Base-by-base conservation (phyloP, 2,329 filamentous ascomycete species). In the Fusarium pilosicola region DNA sequence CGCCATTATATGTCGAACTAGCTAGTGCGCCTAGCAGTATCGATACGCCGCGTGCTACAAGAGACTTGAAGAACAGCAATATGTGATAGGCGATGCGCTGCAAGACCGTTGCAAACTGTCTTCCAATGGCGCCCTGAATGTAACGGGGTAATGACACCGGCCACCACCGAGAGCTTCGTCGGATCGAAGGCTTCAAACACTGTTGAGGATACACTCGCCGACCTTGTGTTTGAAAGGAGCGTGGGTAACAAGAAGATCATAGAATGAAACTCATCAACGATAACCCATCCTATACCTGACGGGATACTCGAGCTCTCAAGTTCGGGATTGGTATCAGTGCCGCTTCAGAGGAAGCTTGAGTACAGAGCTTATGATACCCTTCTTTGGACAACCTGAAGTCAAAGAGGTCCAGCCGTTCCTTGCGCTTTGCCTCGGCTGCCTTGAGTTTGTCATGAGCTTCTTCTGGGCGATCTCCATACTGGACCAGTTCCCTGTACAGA, bases 301-400 rank as follows among this genome's bases (percentile, higher is more conserved):
- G 14, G 14, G 7, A 34, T 34, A 34, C 14, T 34, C 6, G 32
- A 34, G 14, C 0, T 34, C 32, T 34, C 32, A 34, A 0, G 32
- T 34, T 15, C 14, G 32, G 15, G 9, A 34, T 24, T 51, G 11
- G 28, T 52, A 12, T 11, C 46, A 17, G n/a, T 36, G 8, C 48
- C 22, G 1, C 4, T 26, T 51, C 4, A 4, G 5, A n/a, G 30
- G 30, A 6, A 18, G 10, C 30, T 17, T 24, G 30, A 26, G 32
- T 52, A 5, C 20, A 20, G 0, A 18, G n/a, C 24, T 39, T 54
- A 10, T 0, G 15, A 3, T 51, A 51, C 22, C 28, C 46, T 9
- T 51, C 46, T 2, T 10, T 24, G 0, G 11, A 18, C 2, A 51
- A 0, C 2, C 22, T 32, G 0, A 3, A 24, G 22, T 51, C 2